These are phyloP conservation scores for Cutaneotrichosporon arboriforme DNA, from an alignment of 1,284 basidiomycete species.

Conservation along the genomic window DNA sequence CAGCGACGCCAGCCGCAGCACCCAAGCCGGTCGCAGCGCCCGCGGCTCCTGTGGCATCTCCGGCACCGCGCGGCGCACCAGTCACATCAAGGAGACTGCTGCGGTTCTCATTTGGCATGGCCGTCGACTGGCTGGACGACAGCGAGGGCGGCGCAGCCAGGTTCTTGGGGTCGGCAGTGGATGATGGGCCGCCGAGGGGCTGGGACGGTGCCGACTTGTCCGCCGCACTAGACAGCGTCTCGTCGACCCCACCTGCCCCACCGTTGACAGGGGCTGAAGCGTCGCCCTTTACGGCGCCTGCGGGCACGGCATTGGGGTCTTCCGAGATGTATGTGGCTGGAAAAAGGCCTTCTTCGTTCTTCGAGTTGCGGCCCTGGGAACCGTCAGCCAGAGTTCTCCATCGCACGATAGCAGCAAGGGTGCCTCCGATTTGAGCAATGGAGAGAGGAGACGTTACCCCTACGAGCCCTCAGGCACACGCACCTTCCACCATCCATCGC, in stretches of 20 bases:
- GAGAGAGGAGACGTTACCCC: neutral
- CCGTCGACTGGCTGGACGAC: too few relatives aligned
- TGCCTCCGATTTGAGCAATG: neutral
- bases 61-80: slow-evolving; percentile 7
- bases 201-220: too few relatives aligned
- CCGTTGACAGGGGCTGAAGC: neutral
- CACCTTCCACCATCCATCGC: slow-evolving; percentile 99
- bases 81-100: slow-evolving; percentile 16
- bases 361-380: slow-evolving; percentile 70
- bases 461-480: too few relatives aligned
- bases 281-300: neutral
- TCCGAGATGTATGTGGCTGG: slow-evolving; percentile 82
- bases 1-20: neutral
- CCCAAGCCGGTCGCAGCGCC: neutral
- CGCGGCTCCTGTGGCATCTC: neutral
- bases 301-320: slow-evolving; percentile 28
- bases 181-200: too few relatives aligned
- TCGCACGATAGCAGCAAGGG: neutral
- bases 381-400: slow-evolving; percentile 4
- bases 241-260: slow-evolving; percentile 18
- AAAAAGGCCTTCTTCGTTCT: slow-evolving; percentile 81
- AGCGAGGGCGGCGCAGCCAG: slow-evolving; percentile 1
- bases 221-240: too few relatives aligned
- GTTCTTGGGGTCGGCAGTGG: too few relatives aligned
- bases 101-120: slow-evolving; percentile 6